phyloP scores from a whole-genome alignment of 345 rosid genomes.

The Psidium friedrichsthalianum region DNA sequence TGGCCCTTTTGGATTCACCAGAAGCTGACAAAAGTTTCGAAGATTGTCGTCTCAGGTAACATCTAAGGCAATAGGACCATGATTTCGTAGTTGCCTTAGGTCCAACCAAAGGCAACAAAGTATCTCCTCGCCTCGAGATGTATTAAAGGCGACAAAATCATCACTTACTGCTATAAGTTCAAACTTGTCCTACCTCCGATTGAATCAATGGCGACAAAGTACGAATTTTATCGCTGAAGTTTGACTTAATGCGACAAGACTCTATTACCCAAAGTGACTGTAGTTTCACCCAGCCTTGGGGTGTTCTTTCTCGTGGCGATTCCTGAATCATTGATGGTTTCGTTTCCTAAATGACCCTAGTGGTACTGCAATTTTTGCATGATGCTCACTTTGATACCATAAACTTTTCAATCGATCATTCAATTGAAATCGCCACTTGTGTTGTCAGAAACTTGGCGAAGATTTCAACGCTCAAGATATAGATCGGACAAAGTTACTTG shows the following conservation, averaged over 20 bases:
- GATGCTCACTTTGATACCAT: fast-evolving
- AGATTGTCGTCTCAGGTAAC: neutral
- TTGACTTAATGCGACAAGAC: neutral
- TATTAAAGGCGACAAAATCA: neutral
- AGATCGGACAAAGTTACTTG: neutral
- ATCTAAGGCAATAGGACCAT: neutral
- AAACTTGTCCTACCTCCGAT: neutral
- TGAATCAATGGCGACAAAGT: neutral
- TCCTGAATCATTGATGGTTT: neutral
- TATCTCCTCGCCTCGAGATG: neutral
- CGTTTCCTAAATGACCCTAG: neutral
- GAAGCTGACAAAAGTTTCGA: too few relatives aligned
- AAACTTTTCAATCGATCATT: neutral
- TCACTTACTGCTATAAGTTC: neutral
- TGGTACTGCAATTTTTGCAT: neutral
- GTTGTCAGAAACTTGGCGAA: neutral
- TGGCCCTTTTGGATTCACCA: too few relatives aligned
- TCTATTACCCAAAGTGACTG: neutral
- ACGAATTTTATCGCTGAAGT: neutral
- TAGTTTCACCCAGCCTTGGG: neutral
- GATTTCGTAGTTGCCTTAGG: neutral
- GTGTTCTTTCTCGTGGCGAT: neutral
- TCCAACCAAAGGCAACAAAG: neutral
- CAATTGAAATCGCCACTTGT: neutral
- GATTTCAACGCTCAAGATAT: neutral